Evolutionary conservation across 2,329 filamentous ascomycete species (phyloP).

Genomic region (Fusarium anguioides): DNA sequence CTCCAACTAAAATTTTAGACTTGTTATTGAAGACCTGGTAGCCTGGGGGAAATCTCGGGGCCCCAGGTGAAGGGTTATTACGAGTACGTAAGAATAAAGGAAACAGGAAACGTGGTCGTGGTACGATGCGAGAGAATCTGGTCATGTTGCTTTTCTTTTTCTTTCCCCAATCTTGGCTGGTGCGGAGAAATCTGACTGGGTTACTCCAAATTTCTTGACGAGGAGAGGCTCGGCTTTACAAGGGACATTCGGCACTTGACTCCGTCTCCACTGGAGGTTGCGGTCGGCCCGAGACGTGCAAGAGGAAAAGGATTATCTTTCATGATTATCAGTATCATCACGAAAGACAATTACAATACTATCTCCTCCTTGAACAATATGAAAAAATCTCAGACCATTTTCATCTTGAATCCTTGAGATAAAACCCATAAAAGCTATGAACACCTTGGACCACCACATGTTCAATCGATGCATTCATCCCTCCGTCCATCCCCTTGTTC

Average conservation of each 20-base stretch:
- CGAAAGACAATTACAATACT: neutral
- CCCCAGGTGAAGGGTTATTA: conserved; percentile 19
- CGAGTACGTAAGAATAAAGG: conserved; percentile 20
- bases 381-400: neutral
- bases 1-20: conserved; percentile 18
- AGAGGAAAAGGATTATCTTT: neutral
- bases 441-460: conserved; percentile 14
- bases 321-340: conserved; percentile 1
- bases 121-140: neutral
- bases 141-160: too few species aligned
- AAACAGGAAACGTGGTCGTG: conserved; percentile 8
- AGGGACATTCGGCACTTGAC: conserved; percentile 23
- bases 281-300: conserved; percentile 18
- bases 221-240: conserved; percentile 16
- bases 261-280: conserved; percentile 14
- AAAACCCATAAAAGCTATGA: conserved; percentile 22
- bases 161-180: conserved; percentile 16
- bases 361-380: neutral
- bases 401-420: conserved; percentile 2
- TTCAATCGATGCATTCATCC: too few species aligned
- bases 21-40: too few species aligned
- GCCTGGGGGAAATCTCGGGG: conserved; percentile 26
- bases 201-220: conserved; percentile 29
- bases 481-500: neutral
- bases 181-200: conserved; percentile 14